Base-by-base conservation (phyloP, 2,329 filamentous ascomycete genomes). In the Diaporthe aspalathi region DNA sequence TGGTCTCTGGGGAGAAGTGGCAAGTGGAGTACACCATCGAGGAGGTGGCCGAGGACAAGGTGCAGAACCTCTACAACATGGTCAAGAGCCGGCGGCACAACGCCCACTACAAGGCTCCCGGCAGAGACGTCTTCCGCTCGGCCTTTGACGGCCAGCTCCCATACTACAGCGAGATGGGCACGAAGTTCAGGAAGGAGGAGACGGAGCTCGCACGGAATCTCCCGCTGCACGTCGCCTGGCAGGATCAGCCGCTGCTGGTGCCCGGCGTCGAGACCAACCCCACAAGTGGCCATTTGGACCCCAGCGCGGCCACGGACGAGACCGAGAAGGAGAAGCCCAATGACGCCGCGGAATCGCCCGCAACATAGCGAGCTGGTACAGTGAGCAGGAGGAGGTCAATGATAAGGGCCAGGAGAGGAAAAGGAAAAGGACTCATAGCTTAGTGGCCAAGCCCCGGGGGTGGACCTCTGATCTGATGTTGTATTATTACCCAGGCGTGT, bases 11-110 rank as follows among this genome's bases (percentile, higher is more conserved):
- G 7, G 80, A 78, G 71, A 90, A 74, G 77, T 98, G 95, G 95
- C 80, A 83, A 0, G 84, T 98, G n/a, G 90, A 96, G 76, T 98
- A 97, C 80, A 86, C 90, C 45, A 82, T 98, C 60, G 86, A 87
- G 56, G 92, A 95, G 74, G 83, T 94, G 2, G 67, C 80, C 0
- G 74, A 54, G 3, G 73, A 79, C 0, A 82, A 84, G 12, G 88
- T 87, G 1, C 80, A 79, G 72, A 80, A 70, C 0, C 79, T 92
- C 29, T 94, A 94, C 78, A 52, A 77, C 1, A 82, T 85, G 65
- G 84, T 89, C 71, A 88, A 90, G 78, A 79, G 76, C 4, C 86
- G 92, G 20, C 88, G 93, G 16, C 82, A 80, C 56, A 83, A 83
- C 38, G 80, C 82, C 0, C 45, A 74, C 35, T 79, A 78, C 72